Percentiles rank a stretch among this genome's conserved stretches.
phyloP scores from a whole-genome alignment of 108 stramenopile genomes.

The Nitzschia inconspicua region DNA sequence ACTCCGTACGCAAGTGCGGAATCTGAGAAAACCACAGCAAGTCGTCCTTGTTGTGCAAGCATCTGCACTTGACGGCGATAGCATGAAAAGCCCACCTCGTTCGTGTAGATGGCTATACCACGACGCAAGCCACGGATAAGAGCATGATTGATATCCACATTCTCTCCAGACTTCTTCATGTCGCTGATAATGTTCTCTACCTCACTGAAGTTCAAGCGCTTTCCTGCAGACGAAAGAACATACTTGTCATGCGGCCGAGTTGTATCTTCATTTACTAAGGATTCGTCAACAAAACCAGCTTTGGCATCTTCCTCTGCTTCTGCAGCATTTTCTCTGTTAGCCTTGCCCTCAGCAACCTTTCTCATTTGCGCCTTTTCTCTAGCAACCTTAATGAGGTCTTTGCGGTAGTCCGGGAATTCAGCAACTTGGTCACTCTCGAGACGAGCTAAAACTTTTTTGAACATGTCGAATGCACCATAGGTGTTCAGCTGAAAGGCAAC shows the following conservation, averaged over 20 bases:
- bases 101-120: slow-evolving; percentile 98
- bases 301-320: slow-evolving; percentile 93
- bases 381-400: slow-evolving; percentile 86
- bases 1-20: slow-evolving; percentile 98
- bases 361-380: slow-evolving; percentile 85
- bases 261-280: slow-evolving; percentile 87
- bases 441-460: slow-evolving; percentile 87
- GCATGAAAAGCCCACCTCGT: slow-evolving; percentile 95
- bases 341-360: slow-evolving; percentile 88
- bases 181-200: slow-evolving; percentile 93
- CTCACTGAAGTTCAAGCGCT: slow-evolving; percentile 89
- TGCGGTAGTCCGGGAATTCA: slow-evolving; percentile 91
- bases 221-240: slow-evolving; percentile 86
- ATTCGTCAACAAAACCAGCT: slow-evolving; percentile 84
- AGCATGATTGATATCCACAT: slow-evolving; percentile 89
- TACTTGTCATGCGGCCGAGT: slow-evolving; percentile 97
- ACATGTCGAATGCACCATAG: slow-evolving; percentile 96
- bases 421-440: slow-evolving; percentile 89
- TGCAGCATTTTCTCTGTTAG: slow-evolving; percentile 82
- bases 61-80: slow-evolving; percentile 97
- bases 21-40: slow-evolving; percentile 98
- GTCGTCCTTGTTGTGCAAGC: slow-evolving; percentile 95
- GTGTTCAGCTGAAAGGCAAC: slow-evolving; percentile 98
- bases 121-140: slow-evolving; percentile 96
- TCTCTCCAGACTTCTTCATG: slow-evolving; percentile 91